Conservation (phyloP, 306 rosid species). For the Cucumis cinereus region DNA sequence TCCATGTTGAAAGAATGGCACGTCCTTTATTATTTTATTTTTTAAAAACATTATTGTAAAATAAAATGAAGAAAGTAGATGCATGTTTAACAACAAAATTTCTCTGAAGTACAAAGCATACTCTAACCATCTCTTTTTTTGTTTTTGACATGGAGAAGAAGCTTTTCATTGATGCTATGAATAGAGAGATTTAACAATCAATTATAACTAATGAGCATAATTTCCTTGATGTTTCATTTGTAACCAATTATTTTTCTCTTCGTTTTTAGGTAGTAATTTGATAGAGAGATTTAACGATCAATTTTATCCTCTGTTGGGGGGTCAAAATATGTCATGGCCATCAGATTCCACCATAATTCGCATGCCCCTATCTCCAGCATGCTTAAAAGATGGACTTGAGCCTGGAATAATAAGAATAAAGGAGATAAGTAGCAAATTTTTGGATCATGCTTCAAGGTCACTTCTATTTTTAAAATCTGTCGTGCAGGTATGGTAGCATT, state of each 20-base stretch:
- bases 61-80: neutral
- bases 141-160: neutral
- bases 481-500: constrained; percentile 64
- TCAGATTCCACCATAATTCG: constrained; percentile 86
- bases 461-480: constrained; percentile 82
- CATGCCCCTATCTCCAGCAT: constrained; percentile 72
- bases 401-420: constrained; percentile 42
- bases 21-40: neutral
- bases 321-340: constrained; percentile 52
- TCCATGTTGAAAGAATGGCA: neutral
- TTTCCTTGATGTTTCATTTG: neutral
- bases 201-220: neutral
- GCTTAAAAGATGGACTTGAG: constrained; percentile 49
- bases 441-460: constrained; percentile 70
- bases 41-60: neutral
- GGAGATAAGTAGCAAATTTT: constrained; percentile 53
- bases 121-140: neutral
- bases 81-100: neutral
- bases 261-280: constrained; percentile 75
- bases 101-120: neutral
- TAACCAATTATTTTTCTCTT: neutral
- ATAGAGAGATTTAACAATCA: neutral
- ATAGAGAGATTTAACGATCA: constrained; percentile 67
- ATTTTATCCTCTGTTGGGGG: constrained; percentile 75
- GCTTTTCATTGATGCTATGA: neutral